A percentile compares a stretch with the other conserved stretches of the same genome.
phyloP scores from a whole-genome alignment of 2,329 filamentous ascomycete species.

The Cryphonectria naterciae region DNA sequence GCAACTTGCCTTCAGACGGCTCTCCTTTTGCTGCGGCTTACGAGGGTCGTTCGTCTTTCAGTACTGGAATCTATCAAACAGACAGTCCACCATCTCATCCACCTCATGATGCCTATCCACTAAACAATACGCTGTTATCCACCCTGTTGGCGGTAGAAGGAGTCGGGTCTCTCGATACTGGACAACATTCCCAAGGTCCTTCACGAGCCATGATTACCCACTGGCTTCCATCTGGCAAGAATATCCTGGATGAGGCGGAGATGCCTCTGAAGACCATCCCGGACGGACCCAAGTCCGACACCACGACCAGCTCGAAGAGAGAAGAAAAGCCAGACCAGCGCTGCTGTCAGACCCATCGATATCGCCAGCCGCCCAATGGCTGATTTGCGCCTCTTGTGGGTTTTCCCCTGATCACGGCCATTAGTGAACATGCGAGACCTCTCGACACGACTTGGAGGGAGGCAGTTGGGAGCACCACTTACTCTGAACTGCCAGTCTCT shows the following conservation, averaged over 20 bases:
- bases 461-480: constrained; percentile 23
- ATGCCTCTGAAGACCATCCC: background rate
- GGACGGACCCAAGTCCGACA: background rate
- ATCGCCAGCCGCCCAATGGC: background rate
- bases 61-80: background rate
- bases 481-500: constrained; percentile 41
- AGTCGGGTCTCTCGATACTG: background rate
- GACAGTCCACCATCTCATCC: background rate
- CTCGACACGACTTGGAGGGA: background rate
- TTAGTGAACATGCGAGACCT: background rate
- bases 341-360: constrained; percentile 1
- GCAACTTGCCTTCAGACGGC: background rate
- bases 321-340: constrained; percentile 2
- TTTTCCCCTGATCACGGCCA: background rate
- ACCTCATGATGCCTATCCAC: background rate
- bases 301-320: background rate
- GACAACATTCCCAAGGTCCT: background rate
- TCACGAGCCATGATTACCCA: background rate
- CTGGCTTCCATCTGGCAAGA: constrained; percentile 2
- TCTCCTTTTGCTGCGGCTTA: background rate
- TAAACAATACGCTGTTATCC: background rate
- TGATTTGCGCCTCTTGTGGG: background rate
- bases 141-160: background rate
- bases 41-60: background rate
- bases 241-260: background rate